Conservation (phyloP, 108 stramenopile species). For the Cylindrotheca closterium region DNA sequence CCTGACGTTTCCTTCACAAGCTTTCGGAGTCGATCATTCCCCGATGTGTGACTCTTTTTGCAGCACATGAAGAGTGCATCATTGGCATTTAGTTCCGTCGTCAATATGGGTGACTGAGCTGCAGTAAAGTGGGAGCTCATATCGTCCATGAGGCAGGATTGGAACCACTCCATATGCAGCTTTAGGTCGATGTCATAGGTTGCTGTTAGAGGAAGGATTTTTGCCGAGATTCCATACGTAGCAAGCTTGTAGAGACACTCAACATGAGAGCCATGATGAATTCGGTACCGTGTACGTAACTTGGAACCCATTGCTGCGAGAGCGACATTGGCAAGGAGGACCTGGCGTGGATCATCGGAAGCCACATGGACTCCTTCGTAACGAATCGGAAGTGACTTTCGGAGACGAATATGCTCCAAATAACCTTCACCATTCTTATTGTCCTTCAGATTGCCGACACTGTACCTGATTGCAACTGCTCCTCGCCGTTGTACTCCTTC, state of each 20-base stretch:
- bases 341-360: not conserved
- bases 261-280: conserved; percentile 5
- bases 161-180: not conserved
- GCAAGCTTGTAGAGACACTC: conserved; percentile 5
- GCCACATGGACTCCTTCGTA: not conserved
- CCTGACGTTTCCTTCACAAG: not conserved
- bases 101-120: not conserved
- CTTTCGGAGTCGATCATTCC: conserved; percentile 4
- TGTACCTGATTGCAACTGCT: not conserved
- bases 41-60: not conserved
- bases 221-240: conserved; percentile 5
- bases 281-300: not conserved
- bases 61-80: not conserved
- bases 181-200: not conserved
- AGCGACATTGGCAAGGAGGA: not conserved
- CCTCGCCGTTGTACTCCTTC: not conserved
- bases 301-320: not conserved
- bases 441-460: not conserved
- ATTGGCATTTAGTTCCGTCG: not conserved
- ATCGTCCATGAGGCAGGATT: not conserved
- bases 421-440: not conserved
- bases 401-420: not conserved
- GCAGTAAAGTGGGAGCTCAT: not conserved
- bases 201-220: not conserved
- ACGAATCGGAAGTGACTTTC: not conserved